Conservation (phyloP, 139 green algal genomes). For the Coelastrella sp. region DNA sequence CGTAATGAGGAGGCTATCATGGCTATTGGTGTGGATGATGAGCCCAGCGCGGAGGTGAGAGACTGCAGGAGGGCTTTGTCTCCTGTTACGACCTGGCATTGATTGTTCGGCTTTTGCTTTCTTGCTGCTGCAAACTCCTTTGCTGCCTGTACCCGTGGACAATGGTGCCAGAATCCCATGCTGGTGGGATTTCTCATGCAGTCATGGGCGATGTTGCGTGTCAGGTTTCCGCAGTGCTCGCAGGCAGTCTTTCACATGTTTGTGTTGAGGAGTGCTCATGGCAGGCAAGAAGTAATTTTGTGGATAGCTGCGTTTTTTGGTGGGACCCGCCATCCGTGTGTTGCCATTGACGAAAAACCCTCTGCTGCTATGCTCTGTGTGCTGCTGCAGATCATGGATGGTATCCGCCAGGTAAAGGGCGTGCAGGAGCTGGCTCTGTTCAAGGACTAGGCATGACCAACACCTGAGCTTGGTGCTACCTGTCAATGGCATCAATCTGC, state of each 20-base stretch:
- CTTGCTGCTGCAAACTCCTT: too few relatives aligned
- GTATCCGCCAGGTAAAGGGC: conserved; percentile 53
- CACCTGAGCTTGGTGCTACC: too few relatives aligned
- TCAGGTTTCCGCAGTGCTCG: too few relatives aligned
- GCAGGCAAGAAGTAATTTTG: background rate
- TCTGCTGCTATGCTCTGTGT: background rate
- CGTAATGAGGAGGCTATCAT: conserved; percentile 87
- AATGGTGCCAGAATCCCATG: too few relatives aligned
- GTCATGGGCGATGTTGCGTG: too few relatives aligned
- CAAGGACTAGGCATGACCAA: conserved; percentile 46
- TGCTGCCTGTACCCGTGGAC: too few relatives aligned
- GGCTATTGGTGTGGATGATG: conserved; percentile 93
- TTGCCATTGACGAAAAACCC: too few relatives aligned
- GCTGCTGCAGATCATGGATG: conserved; percentile 42
- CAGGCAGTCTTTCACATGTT: too few relatives aligned
- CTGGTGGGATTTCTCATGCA: too few relatives aligned
- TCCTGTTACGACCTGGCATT: background rate
- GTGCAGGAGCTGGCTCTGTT: conserved; percentile 65
- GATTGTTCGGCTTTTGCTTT: background rate
- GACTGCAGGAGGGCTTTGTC: background rate
- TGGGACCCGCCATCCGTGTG: too few relatives aligned
- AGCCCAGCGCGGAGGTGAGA: conserved; percentile 46
- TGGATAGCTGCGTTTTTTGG: background rate
- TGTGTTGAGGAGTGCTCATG: too few relatives aligned
- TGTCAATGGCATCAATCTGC: too few relatives aligned